Evolutionary conservation across 192 early-diverging fungal species (phyloP).

Genomic region (Backusella psychrophila): DNA sequence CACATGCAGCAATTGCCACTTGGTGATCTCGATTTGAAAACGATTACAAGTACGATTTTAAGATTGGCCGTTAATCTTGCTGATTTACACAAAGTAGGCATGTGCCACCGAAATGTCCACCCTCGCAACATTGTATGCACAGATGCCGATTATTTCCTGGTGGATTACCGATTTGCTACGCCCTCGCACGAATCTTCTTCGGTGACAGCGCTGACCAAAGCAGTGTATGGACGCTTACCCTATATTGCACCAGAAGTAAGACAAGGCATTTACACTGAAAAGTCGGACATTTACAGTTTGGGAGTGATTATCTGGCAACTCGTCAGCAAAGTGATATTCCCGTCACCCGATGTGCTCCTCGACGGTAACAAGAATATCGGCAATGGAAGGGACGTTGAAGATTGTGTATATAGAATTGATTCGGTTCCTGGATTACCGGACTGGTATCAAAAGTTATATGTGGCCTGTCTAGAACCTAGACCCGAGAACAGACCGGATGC

Average conservation of each 20-base stretch:
- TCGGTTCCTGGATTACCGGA: slow-evolving; percentile 27
- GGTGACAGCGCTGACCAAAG: slow-evolving; percentile 26
- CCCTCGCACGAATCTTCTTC: slow-evolving; percentile 20
- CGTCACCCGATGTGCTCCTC: slow-evolving; percentile 26
- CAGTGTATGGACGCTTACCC: slow-evolving; percentile 38
- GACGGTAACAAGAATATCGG: slow-evolving; percentile 11
- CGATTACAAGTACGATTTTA: slow-evolving; percentile 30
- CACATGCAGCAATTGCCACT: slow-evolving; percentile 31
- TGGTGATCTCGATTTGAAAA: slow-evolving; percentile 30
- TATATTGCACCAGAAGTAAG: slow-evolving; percentile 40
- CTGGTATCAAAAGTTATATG: slow-evolving; percentile 30
- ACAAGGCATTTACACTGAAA: slow-evolving; percentile 20
- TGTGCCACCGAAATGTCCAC: slow-evolving; percentile 34
- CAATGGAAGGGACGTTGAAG: not conserved
- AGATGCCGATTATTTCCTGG: slow-evolving; percentile 32
- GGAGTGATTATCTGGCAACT: slow-evolving; percentile 54
- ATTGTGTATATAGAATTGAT: slow-evolving; percentile 30
- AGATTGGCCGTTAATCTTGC: slow-evolving; percentile 28
- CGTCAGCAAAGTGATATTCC: slow-evolving; percentile 33
- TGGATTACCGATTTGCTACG: slow-evolving; percentile 36
- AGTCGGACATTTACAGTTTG: slow-evolving; percentile 51
- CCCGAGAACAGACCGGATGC: slow-evolving; percentile 31
- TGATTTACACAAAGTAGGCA: slow-evolving; percentile 28
- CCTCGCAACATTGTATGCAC: slow-evolving; percentile 36
- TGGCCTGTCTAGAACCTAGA: slow-evolving; percentile 29